Base-by-base conservation (phyloP, 139 green algal species). In the Picocystis salinarum region DNA sequence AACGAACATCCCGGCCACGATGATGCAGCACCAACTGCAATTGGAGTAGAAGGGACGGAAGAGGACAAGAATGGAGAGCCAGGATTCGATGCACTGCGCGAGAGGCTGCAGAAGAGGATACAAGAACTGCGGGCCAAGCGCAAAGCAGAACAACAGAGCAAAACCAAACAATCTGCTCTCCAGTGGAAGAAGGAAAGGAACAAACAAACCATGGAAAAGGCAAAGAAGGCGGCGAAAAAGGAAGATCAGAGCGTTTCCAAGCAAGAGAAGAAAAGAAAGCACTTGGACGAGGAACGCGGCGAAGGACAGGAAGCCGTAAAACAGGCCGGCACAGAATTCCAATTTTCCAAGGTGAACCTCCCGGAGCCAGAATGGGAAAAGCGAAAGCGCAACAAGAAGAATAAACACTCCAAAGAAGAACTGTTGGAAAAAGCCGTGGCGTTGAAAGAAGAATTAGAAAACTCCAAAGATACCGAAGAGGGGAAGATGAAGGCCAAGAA, bases 361-460 rank as follows among this genome's bases (percentile, higher is more conserved):
- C 57, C 54, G n/a, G 51, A 56, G 3, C n/a, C n/a, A n/a, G n/a
- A n/a, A n/a, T 52, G 61, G 45, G 34, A 12, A 45, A 15, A 9
- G 2, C 23, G 46, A 44, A 17, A 28, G 2, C 26, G 29, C 20
- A 55, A 60, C 45, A 42, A 47, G 33, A 13, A 33, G 15, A 63
- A 69, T 33, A 61, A 65, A 49, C 45, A 41, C 4, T 66, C 34
- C 28, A 83, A 82, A 59, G 42, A 60, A 51, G 46, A 67, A 46
- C 50, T 78, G 49, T 53, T 86, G 31, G 58, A 56, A 31, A 27
- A 58, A 23, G 70, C 55, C 1, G 66, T 79, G 60, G 53, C 41
- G 12, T 58, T 69, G 58, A 42, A 61, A 37, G 42, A 33, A 13
- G 40, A 39, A 10, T 55, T 48, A 3, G 17, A 34, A 6, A n/a